phyloP scores from a whole-genome alignment of 169 alveolate species.

The Perkinsus chesapeaki region DNA sequence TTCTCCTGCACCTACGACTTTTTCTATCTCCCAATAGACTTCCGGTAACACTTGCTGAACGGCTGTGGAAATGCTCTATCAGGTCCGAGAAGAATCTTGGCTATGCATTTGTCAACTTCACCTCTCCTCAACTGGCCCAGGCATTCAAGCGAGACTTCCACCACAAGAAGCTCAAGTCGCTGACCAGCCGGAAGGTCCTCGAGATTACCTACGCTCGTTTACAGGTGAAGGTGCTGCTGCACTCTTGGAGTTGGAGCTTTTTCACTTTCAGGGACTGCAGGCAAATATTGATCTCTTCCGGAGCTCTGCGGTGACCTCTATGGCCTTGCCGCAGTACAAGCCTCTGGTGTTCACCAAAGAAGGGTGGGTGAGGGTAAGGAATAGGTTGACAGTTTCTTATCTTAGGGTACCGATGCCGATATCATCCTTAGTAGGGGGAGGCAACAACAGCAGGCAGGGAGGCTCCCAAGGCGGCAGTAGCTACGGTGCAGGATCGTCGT shows the following conservation, averaged over 20 bases:
- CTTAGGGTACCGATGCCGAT: background rate
- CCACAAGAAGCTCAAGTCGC: constrained; percentile 45
- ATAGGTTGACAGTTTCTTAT: background rate
- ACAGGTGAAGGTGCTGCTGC: background rate
- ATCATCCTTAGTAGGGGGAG: background rate
- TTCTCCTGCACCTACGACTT: background rate
- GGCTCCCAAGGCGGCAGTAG: background rate
- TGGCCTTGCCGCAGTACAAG: background rate
- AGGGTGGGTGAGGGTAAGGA: background rate
- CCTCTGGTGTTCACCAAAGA: background rate
- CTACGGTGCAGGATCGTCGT: background rate
- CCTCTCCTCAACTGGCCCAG: constrained; percentile 24
- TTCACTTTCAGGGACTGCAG: background rate
- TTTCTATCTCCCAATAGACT: background rate
- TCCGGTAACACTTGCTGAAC: background rate
- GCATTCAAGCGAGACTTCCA: constrained; percentile 33
- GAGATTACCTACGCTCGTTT: background rate
- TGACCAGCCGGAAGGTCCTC: constrained; percentile 39
- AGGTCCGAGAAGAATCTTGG: constrained; percentile 2
- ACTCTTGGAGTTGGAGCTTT: background rate
- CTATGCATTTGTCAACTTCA: background rate
- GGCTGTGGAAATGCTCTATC: background rate
- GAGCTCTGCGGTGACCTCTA: background rate
- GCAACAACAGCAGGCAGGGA: background rate
- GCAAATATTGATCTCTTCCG: background rate